Evolutionary conservation across 1,284 basidiomycete species (phyloP).

Genomic region (Moniliella sp.): DNA sequence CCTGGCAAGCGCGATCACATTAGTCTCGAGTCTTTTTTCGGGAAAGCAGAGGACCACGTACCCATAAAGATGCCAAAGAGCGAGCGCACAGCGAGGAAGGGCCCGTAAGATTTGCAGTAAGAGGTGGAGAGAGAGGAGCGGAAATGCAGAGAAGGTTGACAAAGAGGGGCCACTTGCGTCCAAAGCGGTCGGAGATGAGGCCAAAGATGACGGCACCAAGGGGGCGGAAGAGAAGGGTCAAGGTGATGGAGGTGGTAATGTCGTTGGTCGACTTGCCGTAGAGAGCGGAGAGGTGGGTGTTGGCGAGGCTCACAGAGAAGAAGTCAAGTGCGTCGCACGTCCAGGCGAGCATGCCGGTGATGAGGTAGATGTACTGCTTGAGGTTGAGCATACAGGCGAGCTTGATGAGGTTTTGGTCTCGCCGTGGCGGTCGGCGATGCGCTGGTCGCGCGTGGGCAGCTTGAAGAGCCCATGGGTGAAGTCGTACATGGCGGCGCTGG

Average conservation of each 20-base stretch:
- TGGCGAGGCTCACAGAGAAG: slow-evolving; percentile 24
- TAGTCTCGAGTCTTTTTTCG: too few relatives aligned
- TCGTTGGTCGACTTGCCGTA: slow-evolving; percentile 6
- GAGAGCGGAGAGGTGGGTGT: slow-evolving; percentile 5
- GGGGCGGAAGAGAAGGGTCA: slow-evolving; percentile 36
- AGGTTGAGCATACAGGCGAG: slow-evolving; percentile 13
- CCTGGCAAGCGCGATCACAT: too few relatives aligned
- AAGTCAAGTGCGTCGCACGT: slow-evolving; percentile 26
- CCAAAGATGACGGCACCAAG: slow-evolving; percentile 18
- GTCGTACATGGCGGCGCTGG: too few relatives aligned
- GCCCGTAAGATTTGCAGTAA: slow-evolving; percentile 7
- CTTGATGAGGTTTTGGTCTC: slow-evolving; percentile 25
- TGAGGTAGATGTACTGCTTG: slow-evolving; percentile 15
- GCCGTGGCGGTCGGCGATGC: slow-evolving; percentile 12
- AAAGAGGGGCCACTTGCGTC: slow-evolving; percentile 10
- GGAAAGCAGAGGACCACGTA: too few relatives aligned
- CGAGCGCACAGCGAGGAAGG: slow-evolving; percentile 14
- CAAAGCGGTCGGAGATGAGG: slow-evolving; percentile 2
- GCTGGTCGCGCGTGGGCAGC: slow-evolving; percentile 20
- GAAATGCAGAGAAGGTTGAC: slow-evolving; percentile 14
- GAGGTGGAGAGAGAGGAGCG: slow-evolving; percentile 10
- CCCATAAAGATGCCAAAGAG: slow-evolving; percentile 17
- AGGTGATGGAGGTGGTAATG: slow-evolving; percentile 15
- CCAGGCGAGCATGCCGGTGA: slow-evolving; percentile 24
- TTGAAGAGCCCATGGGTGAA: slow-evolving; percentile 25